Conservation (phyloP, 192 early-diverging fungal species). For the Phlyctochytrium planicorne region DNA sequence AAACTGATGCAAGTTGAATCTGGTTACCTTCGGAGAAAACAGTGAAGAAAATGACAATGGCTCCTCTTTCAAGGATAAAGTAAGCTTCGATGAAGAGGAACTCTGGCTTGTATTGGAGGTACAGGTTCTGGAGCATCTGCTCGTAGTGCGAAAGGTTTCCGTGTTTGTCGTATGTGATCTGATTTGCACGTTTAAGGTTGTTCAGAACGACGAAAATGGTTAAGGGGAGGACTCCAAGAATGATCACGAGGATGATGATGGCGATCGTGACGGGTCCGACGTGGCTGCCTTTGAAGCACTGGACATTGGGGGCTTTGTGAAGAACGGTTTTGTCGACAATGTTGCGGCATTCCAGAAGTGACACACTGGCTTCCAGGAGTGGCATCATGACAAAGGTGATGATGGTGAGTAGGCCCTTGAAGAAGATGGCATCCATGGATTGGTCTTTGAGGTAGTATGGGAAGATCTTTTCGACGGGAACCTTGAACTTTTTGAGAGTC, state of each 20-base stretch:
- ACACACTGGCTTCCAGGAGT: conserved; percentile 15
- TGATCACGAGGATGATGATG: conserved; percentile 2
- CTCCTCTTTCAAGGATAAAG: conserved; percentile 15
- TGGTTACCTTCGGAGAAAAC: conserved; percentile 9
- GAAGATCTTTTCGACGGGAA: neutral
- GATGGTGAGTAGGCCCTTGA: conserved; percentile 1
- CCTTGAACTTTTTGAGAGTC: neutral
- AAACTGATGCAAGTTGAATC: neutral
- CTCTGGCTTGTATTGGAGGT: conserved; percentile 11
- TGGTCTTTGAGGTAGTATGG: conserved; percentile 15
- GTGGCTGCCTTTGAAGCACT: conserved; percentile 16
- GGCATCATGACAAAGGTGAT: conserved; percentile 19
- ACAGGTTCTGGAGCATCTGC: conserved; percentile 13
- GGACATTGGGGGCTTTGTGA: conserved; percentile 7
- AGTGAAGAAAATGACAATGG: conserved; percentile 20
- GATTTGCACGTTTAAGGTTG: neutral
- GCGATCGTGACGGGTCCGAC: conserved; percentile 11
- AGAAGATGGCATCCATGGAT: conserved; percentile 11
- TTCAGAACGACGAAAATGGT: conserved; percentile 4
- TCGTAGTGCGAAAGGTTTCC: neutral
- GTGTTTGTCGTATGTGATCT: neutral
- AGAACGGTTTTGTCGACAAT: conserved; percentile 8
- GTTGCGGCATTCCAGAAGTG: conserved; percentile 10
- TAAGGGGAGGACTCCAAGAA: conserved; percentile 12
- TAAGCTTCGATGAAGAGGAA: conserved; percentile 22